Conservation (phyloP, 2,329 filamentous ascomycete genomes). For the Fusarium sp. region DNA sequence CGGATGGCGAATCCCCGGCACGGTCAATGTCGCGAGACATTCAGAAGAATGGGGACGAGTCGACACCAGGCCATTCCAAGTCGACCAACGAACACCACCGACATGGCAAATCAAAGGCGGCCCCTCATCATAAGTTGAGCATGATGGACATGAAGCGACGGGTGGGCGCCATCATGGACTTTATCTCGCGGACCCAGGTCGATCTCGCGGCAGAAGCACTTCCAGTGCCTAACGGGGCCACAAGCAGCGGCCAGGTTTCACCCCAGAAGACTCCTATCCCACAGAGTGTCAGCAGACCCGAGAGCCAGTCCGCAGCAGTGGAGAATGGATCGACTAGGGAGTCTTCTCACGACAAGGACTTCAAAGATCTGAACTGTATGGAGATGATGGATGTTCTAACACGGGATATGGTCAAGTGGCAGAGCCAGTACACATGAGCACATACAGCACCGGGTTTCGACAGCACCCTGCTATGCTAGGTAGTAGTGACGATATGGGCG, state of each 20-base stretch:
- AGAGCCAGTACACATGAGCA: constrained; percentile 73
- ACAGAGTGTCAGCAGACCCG: constrained; percentile 52
- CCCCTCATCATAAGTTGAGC: constrained; percentile 76
- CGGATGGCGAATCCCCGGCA: constrained; percentile 67
- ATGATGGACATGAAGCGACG: constrained; percentile 91
- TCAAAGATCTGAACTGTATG: constrained; percentile 80
- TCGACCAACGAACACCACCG: constrained; percentile 63
- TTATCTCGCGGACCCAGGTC: constrained; percentile 88
- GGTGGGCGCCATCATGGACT: constrained; percentile 86
- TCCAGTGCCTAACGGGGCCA: constrained; percentile 57
- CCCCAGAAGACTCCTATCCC: constrained; percentile 53
- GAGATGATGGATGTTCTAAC: constrained; percentile 94
- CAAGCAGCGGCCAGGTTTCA: constrained; percentile 55
- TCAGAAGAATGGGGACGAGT: constrained; percentile 53
- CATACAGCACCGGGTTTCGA: constrained; percentile 1
- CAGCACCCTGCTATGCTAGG: neutral
- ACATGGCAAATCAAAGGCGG: constrained; percentile 63
- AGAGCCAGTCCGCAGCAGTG: constrained; percentile 40
- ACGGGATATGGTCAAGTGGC: constrained; percentile 85
- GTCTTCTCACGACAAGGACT: constrained; percentile 61
- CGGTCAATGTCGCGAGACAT: constrained; percentile 66
- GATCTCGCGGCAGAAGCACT: constrained; percentile 79
- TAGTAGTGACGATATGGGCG: neutral
- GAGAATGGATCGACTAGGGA: constrained; percentile 44
- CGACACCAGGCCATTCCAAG: constrained; percentile 51